A percentile compares a stretch with the other conserved stretches of the same genome.
These are phyloP conservation scores for Arthroderma sp. DNA, from an alignment of 2,329 filamentous ascomycete genomes.

Conservation along the genomic window DNA sequence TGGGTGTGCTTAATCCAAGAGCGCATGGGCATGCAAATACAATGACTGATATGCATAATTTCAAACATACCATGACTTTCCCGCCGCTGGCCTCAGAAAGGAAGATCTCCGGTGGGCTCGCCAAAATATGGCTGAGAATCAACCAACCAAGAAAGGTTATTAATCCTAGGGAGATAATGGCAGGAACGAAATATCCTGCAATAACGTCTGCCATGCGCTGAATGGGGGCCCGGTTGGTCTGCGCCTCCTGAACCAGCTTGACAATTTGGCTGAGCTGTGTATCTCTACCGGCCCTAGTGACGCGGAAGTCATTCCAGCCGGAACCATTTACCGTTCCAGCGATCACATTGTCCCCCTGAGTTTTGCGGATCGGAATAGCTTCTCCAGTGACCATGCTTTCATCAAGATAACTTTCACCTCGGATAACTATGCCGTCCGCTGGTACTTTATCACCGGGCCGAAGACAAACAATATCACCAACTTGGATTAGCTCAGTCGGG, in stretches of 20 bases:
- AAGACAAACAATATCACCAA: conserved; percentile 84
- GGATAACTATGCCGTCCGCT: conserved; percentile 74
- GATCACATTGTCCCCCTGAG: conserved; percentile 64
- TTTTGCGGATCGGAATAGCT: conserved; percentile 87
- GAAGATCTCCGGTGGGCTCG: conserved; percentile 81
- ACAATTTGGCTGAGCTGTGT: conserved; percentile 97
- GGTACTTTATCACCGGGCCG: conserved; percentile 94
- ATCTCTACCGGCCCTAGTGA: conserved; percentile 82
- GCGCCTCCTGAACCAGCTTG: conserved; percentile 92
- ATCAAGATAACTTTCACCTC: conserved; percentile 85
- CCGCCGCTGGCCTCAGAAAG: conserved; percentile 67
- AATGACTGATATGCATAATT: conserved; percentile 96
- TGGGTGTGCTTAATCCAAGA: conserved; percentile 88
- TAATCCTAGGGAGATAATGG: conserved; percentile 71
- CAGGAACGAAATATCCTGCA: conserved; percentile 86
- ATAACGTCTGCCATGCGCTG: conserved; percentile 83
- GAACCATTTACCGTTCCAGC: conserved; percentile 93
- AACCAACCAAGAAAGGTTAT: conserved; percentile 87
- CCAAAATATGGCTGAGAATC: conserved; percentile 75
- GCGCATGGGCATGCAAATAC: conserved; percentile 97
- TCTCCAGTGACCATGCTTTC: conserved; percentile 99
- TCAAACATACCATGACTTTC: conserved; percentile 89
- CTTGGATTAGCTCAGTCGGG: conserved; percentile 84
- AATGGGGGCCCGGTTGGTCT: conserved; percentile 87
- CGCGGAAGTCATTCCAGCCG: conserved; percentile 80